Conservation (phyloP, 208 protist genomes). For the Acanthamoeba triangularis region DNA sequence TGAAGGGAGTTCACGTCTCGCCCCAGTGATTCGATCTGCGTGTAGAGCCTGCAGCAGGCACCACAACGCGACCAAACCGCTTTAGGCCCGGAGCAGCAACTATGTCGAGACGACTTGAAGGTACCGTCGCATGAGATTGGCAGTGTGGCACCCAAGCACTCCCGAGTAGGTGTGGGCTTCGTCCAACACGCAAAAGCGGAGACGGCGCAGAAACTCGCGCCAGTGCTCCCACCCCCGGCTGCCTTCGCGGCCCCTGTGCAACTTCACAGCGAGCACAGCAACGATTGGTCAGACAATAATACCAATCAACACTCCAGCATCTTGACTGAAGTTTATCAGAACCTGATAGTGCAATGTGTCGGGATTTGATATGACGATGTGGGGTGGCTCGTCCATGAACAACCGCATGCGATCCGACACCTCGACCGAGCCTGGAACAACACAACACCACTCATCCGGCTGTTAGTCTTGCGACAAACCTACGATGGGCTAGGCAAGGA, state of each 20-base stretch:
- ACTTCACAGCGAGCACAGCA: background rate
- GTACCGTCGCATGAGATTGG: slow-evolving; percentile 20
- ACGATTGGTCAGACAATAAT: background rate
- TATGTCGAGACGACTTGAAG: background rate
- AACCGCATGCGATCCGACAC: background rate
- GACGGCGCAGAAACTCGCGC: slow-evolving; percentile 7
- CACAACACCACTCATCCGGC: too few species aligned
- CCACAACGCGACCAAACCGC: too few species aligned
- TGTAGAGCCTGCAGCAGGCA: background rate
- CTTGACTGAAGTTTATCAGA: too few species aligned
- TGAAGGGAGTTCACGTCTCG: background rate
- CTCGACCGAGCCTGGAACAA: background rate
- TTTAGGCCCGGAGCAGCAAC: background rate
- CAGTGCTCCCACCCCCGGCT: slow-evolving; percentile 6
- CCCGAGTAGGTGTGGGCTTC: slow-evolving; percentile 53
- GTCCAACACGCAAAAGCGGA: slow-evolving; percentile 49
- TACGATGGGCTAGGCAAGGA: background rate
- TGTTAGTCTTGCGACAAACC: too few species aligned
- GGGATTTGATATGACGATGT: slow-evolving; percentile 25
- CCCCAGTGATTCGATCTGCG: background rate
- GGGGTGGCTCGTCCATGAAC: background rate
- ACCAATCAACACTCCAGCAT: too few species aligned
- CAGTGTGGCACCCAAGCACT: background rate
- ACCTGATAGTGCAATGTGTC: slow-evolving; percentile 28
- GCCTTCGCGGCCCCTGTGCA: background rate